Percentiles rank a stretch among this genome's conserved stretches.
Evolutionary conservation across 2,329 filamentous ascomycete species (phyloP).

Genomic region (Drechslerella stenobrocha): DNA sequence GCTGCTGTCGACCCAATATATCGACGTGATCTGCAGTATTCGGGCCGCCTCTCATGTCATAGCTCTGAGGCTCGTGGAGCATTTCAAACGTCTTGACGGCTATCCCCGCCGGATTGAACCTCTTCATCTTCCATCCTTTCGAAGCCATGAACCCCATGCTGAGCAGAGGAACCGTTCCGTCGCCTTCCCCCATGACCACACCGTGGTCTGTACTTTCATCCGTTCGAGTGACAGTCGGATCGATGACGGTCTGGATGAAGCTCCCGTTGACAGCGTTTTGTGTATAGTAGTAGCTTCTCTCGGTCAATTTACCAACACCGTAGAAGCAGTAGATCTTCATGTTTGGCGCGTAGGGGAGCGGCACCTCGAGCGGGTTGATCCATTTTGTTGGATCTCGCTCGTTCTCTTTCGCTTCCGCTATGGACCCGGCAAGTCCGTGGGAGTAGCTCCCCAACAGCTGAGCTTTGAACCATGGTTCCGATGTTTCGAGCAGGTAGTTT

Average conservation of each 20-base stretch:
- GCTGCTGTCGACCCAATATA: conserved; percentile 81
- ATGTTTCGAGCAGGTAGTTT: conserved; percentile 73
- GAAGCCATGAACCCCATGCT: conserved; percentile 96
- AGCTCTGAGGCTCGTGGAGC: conserved; percentile 92
- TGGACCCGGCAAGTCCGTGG: conserved; percentile 71
- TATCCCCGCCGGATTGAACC: conserved; percentile 85
- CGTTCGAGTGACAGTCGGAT: conserved; percentile 59
- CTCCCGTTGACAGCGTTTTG: conserved; percentile 35
- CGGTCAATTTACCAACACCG: conserved; percentile 80
- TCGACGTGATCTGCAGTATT: conserved; percentile 86
- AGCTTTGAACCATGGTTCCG: conserved; percentile 81
- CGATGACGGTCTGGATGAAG: conserved; percentile 58
- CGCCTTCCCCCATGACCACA: conserved; percentile 92
- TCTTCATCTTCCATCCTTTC: conserved; percentile 87
- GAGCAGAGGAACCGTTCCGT: conserved; percentile 92
- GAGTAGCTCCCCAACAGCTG: conserved; percentile 78
- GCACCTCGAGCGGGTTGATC: conserved; percentile 90
- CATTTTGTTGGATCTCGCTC: conserved; percentile 78
- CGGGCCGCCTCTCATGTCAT: conserved; percentile 71
- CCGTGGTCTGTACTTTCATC: conserved; percentile 68
- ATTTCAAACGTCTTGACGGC: conserved; percentile 89
- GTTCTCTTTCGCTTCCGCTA: conserved; percentile 60
- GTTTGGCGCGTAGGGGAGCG: conserved; percentile 81
- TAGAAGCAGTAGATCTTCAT: conserved; percentile 98
- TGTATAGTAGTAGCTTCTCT: conserved; percentile 86